Conservation (phyloP, 129 eudicot species). For the carrot (Daucus carota) region DNA sequence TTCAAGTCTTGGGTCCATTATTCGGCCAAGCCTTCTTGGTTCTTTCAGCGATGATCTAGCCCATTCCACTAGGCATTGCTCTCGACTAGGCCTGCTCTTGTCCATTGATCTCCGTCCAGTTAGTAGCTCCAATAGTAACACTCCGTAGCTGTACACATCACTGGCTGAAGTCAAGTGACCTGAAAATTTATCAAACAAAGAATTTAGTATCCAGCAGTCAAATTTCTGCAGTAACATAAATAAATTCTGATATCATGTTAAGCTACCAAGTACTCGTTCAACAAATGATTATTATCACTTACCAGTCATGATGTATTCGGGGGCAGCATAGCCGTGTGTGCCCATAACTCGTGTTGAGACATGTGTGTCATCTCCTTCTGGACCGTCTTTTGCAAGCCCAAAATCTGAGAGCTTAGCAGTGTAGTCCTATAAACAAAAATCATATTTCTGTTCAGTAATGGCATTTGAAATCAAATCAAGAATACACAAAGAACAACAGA, state of each 20-base stretch:
- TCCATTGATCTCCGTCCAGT: conserved; percentile 76
- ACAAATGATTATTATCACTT: conserved; percentile 7
- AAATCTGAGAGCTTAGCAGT: conserved; percentile 85
- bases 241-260: neutral
- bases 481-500: neutral
- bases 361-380: conserved; percentile 92
- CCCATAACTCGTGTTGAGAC: conserved; percentile 97
- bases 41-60: conserved; percentile 56
- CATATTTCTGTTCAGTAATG: conserved; percentile 8
- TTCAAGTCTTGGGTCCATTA: conserved; percentile 85
- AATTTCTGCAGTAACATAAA: neutral
- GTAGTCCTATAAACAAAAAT: conserved; percentile 38
- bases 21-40: conserved; percentile 42
- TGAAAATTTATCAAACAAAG: conserved; percentile 8
- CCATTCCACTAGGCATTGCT: conserved; percentile 77
- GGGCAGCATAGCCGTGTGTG: conserved; percentile 90
- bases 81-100: conserved; percentile 66
- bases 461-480: neutral
- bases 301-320: conserved; percentile 89
- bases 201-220: neutral
- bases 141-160: conserved; percentile 88
- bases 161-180: conserved; percentile 93
- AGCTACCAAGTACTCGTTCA: neutral
- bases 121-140: conserved; percentile 68
- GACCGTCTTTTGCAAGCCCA: conserved; percentile 95